Base-by-base conservation (phyloP, 2,329 filamentous ascomycete genomes). In the Hymenoscyphus fraxineus region DNA sequence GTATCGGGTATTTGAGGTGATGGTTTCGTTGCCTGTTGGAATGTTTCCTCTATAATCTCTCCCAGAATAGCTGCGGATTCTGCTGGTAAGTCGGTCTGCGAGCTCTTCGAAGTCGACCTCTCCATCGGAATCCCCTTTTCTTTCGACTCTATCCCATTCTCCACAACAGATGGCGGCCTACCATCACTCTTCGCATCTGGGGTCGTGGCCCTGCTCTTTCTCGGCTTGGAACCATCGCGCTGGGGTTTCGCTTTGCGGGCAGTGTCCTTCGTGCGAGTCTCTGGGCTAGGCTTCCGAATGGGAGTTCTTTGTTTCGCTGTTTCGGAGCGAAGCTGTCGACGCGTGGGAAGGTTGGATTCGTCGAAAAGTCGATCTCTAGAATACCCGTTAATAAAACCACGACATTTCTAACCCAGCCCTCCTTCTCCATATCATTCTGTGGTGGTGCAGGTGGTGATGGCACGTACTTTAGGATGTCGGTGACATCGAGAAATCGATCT, bases 401-500 rank as follows among this genome's bases (percentile, higher is more conserved):
- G 74, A 58, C n/a, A 54, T 54, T 54, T 54, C 27, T 54, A 22
- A 54, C 22, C 47, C 47, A 54, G 13, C 19, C 19, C 19, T 22
- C 47, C 10, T 31, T 27, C 19, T n/a, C 47, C 19, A 54, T 54
- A 13, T 10, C 1, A 22, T 27, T 54, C 19, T 10, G 61, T 66
- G 61, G 65, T 59, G 61, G 67, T 63, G 40, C 62, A 57, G 60
- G 68, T 70, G 67, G 67, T 19, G 54, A 70, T 63, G 57, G 15
- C 66, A 83, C 85, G 65, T 84, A 88, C 86, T 85, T 82, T 70
- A 83, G 76, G 64, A 88, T 82, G 73, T 88, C 85, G 69, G 80
- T 82, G 57, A 80, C 81, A 70, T 84, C 79, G 64, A 87, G 76
- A 67, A 87, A 88, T 67, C 82, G 79, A 73, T 77, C 78, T 78